Base-by-base conservation (phyloP, 208 protist species). In the Acanthamoeba lenticulata region DNA sequence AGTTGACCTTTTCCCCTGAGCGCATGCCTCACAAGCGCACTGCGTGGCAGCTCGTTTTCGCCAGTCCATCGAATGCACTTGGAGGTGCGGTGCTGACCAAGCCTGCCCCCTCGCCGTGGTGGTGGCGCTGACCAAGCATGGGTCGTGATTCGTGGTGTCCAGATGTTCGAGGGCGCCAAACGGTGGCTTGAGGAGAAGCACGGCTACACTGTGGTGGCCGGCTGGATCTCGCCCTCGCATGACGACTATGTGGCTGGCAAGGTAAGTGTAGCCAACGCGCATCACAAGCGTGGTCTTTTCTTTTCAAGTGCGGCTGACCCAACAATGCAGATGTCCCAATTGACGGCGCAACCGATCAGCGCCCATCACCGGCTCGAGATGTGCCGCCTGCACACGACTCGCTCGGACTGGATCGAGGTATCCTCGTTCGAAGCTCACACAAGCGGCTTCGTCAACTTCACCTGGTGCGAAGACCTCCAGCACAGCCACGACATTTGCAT, bases 131-230 rank as follows among this genome's bases (percentile, higher is more conserved):
- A n/a, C n/a, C n/a, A 42, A 15, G 29, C n/a, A 29, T 3, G 4
- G 3, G 34, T 15, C 1, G 11, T n/a, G 9, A 3, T 24, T 45
- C 42, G 38, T 24, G 34, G 0, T n/a, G 21, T n/a, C 72, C 19
- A 86, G 77, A 57, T 86, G 42, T 86, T 86, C n/a, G 77, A 86
- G 45, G 44, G 17, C 17, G 77, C 77, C 1, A 86, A 86, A 40
- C 21, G 34, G 45, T 86, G 77, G 77, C 77, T 86, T 15, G 77
- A 86, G 42, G 34, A 38, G 29, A 86, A 57, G 42, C 34, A 86
- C 34, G 27, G 24, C 3, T 86, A 34, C 44, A 60, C 77, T 6
- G 77, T 86, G 3, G 77, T 86, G 2, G 77, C 15, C 42, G 77
- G 77, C 21, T 86, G 40, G 44, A 47, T 86, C 42, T 86, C 77